phyloP scores from a whole-genome alignment of 805 yeast genomes.

The Ogataea degrootiae region DNA sequence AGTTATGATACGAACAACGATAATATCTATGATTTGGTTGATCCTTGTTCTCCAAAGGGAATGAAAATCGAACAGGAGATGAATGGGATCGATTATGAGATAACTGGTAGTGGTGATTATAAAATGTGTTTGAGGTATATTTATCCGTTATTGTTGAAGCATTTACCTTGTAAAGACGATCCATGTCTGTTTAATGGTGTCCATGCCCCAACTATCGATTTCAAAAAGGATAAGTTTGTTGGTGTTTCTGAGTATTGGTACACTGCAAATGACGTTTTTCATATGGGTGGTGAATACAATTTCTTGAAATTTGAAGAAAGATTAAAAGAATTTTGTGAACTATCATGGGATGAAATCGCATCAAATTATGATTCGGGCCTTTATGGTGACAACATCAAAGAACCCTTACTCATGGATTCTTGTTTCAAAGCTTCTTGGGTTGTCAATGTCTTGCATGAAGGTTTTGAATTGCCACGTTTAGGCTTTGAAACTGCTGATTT shows the following conservation, averaged over 20 bases:
- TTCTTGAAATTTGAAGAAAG: conserved; percentile 61
- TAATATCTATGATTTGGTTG: conserved; percentile 45
- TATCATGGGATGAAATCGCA: conserved; percentile 59
- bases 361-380: conserved; percentile 47
- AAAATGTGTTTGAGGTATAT: conserved; percentile 65
- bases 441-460: conserved; percentile 82
- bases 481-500: conserved; percentile 43
- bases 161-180: conserved; percentile 75
- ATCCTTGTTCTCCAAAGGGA: conserved; percentile 79
- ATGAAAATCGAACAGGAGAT: conserved; percentile 44
- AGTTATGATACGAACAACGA: conserved; percentile 43
- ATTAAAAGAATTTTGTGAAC: conserved; percentile 69
- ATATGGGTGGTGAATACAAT: conserved; percentile 84
- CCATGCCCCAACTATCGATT: conserved; percentile 87
- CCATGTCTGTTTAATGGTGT: conserved; percentile 95
- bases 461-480: conserved; percentile 78
- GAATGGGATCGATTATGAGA: conserved; percentile 42
- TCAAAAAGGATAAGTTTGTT: conserved; percentile 72
- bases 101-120: conserved; percentile 76
- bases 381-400: conserved; percentile 51
- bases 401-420: conserved; percentile 60
- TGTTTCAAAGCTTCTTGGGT: conserved; percentile 98
- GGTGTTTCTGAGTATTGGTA: conserved; percentile 98
- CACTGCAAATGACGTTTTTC: conserved; percentile 87
- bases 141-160: conserved; percentile 73